Base-by-base conservation (phyloP, 139 green algal genomes). In the Bryopsis sp. region DNA sequence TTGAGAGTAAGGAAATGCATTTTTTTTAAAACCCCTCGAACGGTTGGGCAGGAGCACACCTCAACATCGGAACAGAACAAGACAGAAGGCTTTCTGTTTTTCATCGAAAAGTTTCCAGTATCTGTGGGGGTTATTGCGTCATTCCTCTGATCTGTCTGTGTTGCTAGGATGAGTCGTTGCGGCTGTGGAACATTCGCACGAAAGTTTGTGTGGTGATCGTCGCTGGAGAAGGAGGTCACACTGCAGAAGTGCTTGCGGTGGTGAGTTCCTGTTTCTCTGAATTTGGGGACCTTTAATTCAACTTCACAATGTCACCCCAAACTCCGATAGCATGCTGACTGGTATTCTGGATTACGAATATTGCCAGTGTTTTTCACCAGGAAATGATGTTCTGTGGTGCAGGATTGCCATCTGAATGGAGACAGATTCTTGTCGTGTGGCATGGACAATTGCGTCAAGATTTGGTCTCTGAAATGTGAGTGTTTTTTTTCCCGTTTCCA, bases 391-490 rank as follows among this genome's bases (percentile, higher is more conserved):
- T 29, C 11, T 63, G 15, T 19, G 7, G 11, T 7, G 8, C n/a
- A 63, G 62, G 62, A 69, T 35, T 35, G 62, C 29, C 62, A 69
- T 69, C 29, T 69, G 6, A 37, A 69, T 57, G 62, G 62, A 33
- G 7, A 82, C 39, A 69, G 74, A 36, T 86, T 92, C 66, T 48
- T 85, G 4, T 88, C 84, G 24, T 70, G 50, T 3, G 82, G 82
- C 37, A 91, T 95, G 87, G 88, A 95, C 73, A 78, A 77, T 50
- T 63, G 66, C 11, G 74, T 95, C 37, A 91, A 89, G 75, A 73
- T 92, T 0, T 94, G 87, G 87, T 72, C 54, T 28, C 15, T 80
- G 24, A 58, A 79, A 77, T 72, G 81, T 79, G 37, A 37, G 74
- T 31, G 3, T 4, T 47, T 33, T 22, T 1, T n/a, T n/a, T n/a